phyloP scores from a whole-genome alignment of 2,329 filamentous ascomycete genomes.

The Chrysoporthe puriensis region DNA sequence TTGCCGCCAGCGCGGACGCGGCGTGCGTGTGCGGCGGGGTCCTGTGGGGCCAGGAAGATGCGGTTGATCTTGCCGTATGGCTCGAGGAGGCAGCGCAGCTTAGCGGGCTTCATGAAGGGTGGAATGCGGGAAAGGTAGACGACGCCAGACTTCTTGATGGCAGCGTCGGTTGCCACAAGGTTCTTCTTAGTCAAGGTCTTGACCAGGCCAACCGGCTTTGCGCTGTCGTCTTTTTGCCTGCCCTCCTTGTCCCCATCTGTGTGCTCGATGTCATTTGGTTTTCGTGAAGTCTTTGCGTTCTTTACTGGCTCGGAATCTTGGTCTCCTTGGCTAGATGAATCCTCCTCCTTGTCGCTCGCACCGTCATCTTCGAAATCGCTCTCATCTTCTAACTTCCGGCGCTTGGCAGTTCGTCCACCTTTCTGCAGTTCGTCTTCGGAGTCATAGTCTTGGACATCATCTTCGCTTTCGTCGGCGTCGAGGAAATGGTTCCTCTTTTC shows the following conservation, averaged over 20 bases:
- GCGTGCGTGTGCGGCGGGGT: slow-evolving; percentile 65
- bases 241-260: slow-evolving; percentile 15
- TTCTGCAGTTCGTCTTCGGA: slow-evolving; percentile 69
- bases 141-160: slow-evolving; percentile 75
- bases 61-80: slow-evolving; percentile 77
- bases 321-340: slow-evolving; percentile 33
- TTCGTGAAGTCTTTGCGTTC: slow-evolving; percentile 31
- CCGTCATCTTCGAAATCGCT: slow-evolving; percentile 41
- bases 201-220: slow-evolving; percentile 17
- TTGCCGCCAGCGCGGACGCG: slow-evolving; percentile 77
- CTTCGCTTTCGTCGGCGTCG: slow-evolving; percentile 62
- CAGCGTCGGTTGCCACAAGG: slow-evolving; percentile 65
- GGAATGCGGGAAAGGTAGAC: slow-evolving; percentile 83
- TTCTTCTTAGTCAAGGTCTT: slow-evolving; percentile 68
- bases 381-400: slow-evolving; percentile 60
- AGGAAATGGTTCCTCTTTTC: slow-evolving; percentile 76
- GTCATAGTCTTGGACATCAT: slow-evolving; percentile 62
- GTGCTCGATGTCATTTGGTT: slow-evolving; percentile 30
- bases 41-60: slow-evolving; percentile 79
- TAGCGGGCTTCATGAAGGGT: slow-evolving; percentile 85
- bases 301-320: slow-evolving; percentile 28
- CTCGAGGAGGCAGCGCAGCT: slow-evolving; percentile 74
- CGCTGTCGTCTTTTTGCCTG: slow-evolving; percentile 38
- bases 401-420: slow-evolving; percentile 64
- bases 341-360: slow-evolving; percentile 43